A percentile compares a stretch with the other conserved stretches of the same genome.
Conservation (phyloP, 495 filamentous ascomycete genomes). For the Margaritispora aquatica region DNA sequence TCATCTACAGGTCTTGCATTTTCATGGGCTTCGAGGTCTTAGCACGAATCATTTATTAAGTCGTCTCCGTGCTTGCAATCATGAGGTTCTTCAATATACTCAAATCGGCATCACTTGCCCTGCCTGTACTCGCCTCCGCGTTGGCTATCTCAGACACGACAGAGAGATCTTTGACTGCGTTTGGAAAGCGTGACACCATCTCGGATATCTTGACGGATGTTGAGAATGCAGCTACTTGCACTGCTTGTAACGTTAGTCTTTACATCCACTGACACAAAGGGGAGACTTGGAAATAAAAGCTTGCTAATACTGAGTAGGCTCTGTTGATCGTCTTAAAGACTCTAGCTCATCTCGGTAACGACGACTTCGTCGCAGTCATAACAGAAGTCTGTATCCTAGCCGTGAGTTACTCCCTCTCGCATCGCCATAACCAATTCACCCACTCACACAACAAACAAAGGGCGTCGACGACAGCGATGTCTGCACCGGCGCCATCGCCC, state of each 20-base stretch:
- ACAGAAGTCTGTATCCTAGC: slow-evolving; percentile 40
- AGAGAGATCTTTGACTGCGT: background rate
- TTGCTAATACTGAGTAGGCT: slow-evolving; percentile 2
- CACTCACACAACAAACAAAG: background rate
- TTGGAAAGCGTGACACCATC: slow-evolving; percentile 12
- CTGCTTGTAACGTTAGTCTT: slow-evolving; percentile 33
- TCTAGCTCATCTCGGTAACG: slow-evolving; percentile 36
- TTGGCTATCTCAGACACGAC: slow-evolving; percentile 6
- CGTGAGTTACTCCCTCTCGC: slow-evolving; percentile 23
- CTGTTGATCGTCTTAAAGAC: slow-evolving; percentile 41
- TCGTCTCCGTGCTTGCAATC: no score
- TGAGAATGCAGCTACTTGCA: slow-evolving; percentile 37
- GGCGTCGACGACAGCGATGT: slow-evolving; percentile 41
- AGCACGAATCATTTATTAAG: no score
- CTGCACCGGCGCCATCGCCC: slow-evolving; percentile 36
- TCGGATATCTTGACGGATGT: slow-evolving; percentile 32
- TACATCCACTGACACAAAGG: background rate
- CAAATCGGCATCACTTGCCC: background rate
- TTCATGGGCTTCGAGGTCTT: no score
- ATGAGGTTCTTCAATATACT: background rate
- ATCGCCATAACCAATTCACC: background rate
- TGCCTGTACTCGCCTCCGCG: background rate
- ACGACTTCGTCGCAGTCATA: slow-evolving; percentile 32
- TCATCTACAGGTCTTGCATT: no score
- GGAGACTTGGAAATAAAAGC: background rate